Evolutionary conservation across 495 filamentous ascomycete genomes (phyloP), one percentile per base, ranked within the genome.

Genomic region (Lepraria neglecta): DNA sequence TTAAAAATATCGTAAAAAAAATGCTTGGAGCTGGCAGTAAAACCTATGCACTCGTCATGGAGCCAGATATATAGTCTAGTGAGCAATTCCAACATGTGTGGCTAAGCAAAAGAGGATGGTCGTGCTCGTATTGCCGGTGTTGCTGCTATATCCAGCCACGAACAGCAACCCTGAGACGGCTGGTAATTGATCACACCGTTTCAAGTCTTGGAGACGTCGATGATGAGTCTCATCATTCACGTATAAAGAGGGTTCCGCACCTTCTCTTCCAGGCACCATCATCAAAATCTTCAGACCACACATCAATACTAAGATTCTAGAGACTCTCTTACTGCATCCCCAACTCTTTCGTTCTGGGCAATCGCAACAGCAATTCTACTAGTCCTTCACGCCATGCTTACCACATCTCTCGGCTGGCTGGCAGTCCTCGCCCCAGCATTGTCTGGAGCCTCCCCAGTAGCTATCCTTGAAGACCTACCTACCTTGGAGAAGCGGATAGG

Each of bases 331-430:
- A 14, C 19, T 6, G 7, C 12, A 24, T 1, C 3, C 24, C 21
- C n/a, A 30, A 21, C 6, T 4, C 4, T 5, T 50, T 30, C 19
- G 9, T 50, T 50, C 21, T 27, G 28, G 9, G 47, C 47, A 50
- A 50, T 15, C 12, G 24, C 47, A 27, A 57, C 42, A 14, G 19
- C 21, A 44, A 14, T n/a, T n/a, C n/a, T 57, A 15, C 6, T 12
- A 15, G 19, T 4, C 15, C 31, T 28, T 44, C 21, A 45, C 35
- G 42, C 21, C 12, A 57, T 57, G 54, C 3, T 27, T 30, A 6
- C 54, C 21, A 57, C 35, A 15, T 57, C 54, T 31, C 27, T 59
- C 31, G 19, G 24, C 44, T 59, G 33, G n/a, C 28, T 59, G 57
- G 57, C 45, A 28, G 19, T 59, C 19, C 57, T 59, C n/a, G 43